Evolutionary conservation across 1,139 yeast species (phyloP), one percentile per base, ranked within the genome.

Genomic region (Tardiomyces digboiensis): DNA sequence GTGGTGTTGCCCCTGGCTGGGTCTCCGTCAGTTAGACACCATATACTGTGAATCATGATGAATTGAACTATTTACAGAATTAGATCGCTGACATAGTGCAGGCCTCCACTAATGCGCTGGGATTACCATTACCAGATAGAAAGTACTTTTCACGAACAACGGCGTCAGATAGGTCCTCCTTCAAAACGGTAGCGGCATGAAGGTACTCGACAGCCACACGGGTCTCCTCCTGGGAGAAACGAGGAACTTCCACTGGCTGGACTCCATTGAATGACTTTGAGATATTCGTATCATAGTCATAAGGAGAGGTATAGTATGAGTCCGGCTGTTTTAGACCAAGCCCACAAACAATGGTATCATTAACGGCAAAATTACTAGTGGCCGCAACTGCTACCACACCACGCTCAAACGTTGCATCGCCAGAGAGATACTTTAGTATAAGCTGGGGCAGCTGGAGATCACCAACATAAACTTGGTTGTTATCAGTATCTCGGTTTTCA

Each of bases 71-170:
- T 38, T 18, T 38, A 38, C 39, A n/a, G 16, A 3, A 18, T 39
- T 42, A 42, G 18, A 42, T 36, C 7, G 44, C 36, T 22, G 23
- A 44, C 20, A 37, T 37, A 16, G 41, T 22, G 23, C 41, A 42
- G 36, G 41, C 38, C 16, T 38, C 36, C 16, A 82, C 62, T 49
- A 85, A 64, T 51, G 75, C 78, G 46, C 83, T 74, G 37, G 95
- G 89, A 62, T 84, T 86, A 53, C 96, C 96, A 52, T 82, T 78
- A 41, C 95, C 89, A 51, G 83, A 74, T 29, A 80, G 59, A 51
- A 77, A 74, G 57, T 79, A 78, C 57, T 77, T 76, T 54, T 80
- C 76, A 39, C 68, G 64, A 2, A 68, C 61, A 36, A 74, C 55
- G 44, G 62, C 66, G 41, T 70, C 71, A 12, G 61, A 45, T 6